These are phyloP conservation scores for Alternaria ethzedia DNA, from an alignment of 2,329 filamentous ascomycete species.

Conservation along the genomic window DNA sequence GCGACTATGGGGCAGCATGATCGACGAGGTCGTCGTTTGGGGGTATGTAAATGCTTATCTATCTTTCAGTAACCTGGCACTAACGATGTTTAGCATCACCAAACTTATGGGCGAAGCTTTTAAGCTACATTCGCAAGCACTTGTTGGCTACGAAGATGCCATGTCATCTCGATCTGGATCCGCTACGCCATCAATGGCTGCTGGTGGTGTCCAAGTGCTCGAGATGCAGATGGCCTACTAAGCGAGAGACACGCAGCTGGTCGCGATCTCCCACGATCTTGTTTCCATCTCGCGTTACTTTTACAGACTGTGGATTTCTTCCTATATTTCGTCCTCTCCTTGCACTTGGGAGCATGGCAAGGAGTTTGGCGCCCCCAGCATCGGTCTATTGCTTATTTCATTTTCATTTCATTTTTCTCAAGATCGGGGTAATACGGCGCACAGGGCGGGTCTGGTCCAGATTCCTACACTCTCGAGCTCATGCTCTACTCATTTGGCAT, in stretches of 20 bases:
- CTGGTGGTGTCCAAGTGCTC: conserved; percentile 49
- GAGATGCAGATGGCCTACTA: conserved; percentile 55
- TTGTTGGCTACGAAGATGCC: conserved; percentile 92
- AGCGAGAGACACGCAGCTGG: conserved; percentile 1
- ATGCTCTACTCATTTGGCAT: conserved; percentile 40
- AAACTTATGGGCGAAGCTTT: conserved; percentile 98
- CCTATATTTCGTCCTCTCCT: conserved; percentile 31
- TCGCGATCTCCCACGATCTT: conserved; percentile 27
- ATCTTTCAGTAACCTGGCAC: conserved; percentile 28
- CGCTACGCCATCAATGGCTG: conserved; percentile 50
- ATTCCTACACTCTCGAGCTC: conserved; percentile 43
- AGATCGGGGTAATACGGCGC: conserved; percentile 43
- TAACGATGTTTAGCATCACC: conserved; percentile 72
- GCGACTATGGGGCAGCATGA: conserved; percentile 94
- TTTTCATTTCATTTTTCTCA: conserved; percentile 21
- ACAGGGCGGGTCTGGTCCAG: conserved; percentile 44
- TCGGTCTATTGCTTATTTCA: conserved; percentile 17
- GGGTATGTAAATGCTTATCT: conserved; percentile 72
- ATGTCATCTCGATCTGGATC: conserved; percentile 56
- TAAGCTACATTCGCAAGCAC: conserved; percentile 92
- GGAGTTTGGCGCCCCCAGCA: conserved; percentile 36
- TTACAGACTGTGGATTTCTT: conserved; percentile 38
- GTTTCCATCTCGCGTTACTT: conserved; percentile 26
- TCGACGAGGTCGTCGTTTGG: conserved; percentile 99
- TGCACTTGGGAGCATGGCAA: conserved; percentile 44